Percentiles rank a stretch among this genome's conserved stretches.
phyloP scores from a whole-genome alignment of 306 rosid species.

The Corylus avellana region DNA sequence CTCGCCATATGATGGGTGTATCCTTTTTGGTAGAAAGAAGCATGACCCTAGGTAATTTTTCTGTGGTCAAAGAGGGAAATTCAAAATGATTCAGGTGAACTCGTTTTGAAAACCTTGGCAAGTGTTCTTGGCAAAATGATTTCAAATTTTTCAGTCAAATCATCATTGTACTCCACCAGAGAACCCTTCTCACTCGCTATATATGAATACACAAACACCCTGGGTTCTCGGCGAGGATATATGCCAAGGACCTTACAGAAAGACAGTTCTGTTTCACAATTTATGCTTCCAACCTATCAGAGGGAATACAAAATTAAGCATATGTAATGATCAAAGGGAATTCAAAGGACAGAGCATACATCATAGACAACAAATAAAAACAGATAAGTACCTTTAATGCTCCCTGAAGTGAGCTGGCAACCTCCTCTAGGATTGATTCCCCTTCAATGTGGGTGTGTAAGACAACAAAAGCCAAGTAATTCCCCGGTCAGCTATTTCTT shows the following conservation, averaged over 20 bases:
- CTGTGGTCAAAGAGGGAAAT: constrained; percentile 31
- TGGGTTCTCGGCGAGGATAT: constrained; percentile 59
- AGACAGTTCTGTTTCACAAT: constrained; percentile 76
- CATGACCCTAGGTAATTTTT: constrained; percentile 59
- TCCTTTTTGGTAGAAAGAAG: constrained; percentile 81
- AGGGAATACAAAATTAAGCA: constrained; percentile 28
- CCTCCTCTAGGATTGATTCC: constrained; percentile 55
- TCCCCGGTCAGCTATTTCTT: constrained; percentile 73
- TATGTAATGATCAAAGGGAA: constrained; percentile 4
- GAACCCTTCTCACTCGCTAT: constrained; percentile 62
- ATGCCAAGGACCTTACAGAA: constrained; percentile 70
- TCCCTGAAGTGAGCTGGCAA: constrained; percentile 62
- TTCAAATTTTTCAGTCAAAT: constrained; percentile 61
- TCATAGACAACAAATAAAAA: background rate
- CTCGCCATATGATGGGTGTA: constrained; percentile 97
- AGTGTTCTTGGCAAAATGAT: constrained; percentile 68
- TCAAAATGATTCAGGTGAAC: constrained; percentile 52
- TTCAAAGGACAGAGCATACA: background rate
- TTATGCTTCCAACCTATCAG: constrained; percentile 74
- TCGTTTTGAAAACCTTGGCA: constrained; percentile 79
- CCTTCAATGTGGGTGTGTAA: constrained; percentile 51
- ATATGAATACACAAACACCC: constrained; percentile 74
- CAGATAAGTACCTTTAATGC: constrained; percentile 62
- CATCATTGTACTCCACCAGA: constrained; percentile 66
- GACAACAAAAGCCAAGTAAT: constrained; percentile 84